Conservation (phyloP, 257 asterid genomes). For the Capsicum chinense region DNA sequence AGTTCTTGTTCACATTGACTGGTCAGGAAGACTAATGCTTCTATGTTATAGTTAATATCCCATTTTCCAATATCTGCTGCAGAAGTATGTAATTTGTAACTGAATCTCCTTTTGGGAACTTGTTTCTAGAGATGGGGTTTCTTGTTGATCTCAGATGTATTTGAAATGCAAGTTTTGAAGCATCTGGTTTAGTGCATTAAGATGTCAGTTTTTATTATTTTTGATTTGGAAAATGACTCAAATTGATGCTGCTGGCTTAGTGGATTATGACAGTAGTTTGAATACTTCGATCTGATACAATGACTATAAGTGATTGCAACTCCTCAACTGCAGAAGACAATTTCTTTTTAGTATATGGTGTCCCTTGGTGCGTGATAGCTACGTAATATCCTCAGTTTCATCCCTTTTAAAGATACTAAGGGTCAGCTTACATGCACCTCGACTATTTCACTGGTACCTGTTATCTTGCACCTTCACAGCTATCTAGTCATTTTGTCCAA, state of each 20-base stretch:
- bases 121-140: background rate
- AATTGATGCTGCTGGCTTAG: background rate
- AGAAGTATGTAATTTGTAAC: background rate
- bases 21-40: background rate
- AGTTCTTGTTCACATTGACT: constrained; percentile 10
- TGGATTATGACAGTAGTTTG: background rate
- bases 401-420: too few species aligned
- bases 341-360: background rate
- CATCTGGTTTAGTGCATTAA: constrained; percentile 7
- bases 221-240: background rate
- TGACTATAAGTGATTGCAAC: constrained; percentile 1
- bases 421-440: background rate
- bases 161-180: constrained; percentile 8
- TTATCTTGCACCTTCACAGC: background rate
- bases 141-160: constrained; percentile 6
- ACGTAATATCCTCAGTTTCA: too few species aligned
- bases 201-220: background rate
- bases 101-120: background rate
- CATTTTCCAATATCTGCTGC: constrained; percentile 17
- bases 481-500: background rate
- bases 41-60: background rate
- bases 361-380: too few species aligned
- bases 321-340: background rate
- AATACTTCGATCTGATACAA: background rate
- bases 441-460: too few species aligned